A percentile compares a stretch with the other conserved stretches of the same genome.
Evolutionary conservation across 1,284 basidiomycete species (phyloP).

Genomic region (Cutaneotrichosporon sp.): DNA sequence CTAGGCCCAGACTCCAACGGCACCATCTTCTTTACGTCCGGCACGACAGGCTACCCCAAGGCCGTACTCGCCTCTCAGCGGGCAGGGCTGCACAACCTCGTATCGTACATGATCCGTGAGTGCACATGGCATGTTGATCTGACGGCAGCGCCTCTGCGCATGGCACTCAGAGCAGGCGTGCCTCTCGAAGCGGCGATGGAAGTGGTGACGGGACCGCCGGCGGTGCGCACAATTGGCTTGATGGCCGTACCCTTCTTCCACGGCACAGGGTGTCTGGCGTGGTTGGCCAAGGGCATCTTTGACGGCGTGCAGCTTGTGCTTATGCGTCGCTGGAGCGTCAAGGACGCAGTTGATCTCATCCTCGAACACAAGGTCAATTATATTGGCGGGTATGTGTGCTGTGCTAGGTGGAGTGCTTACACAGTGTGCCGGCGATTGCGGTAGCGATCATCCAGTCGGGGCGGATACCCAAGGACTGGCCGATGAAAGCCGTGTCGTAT

Average conservation of each 20-base stretch:
- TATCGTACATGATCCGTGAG: not conserved
- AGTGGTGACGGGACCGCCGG: not conserved
- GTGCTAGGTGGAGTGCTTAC: constrained; percentile 28
- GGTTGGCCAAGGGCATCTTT: constrained; percentile 36
- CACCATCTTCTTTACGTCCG: constrained; percentile 40
- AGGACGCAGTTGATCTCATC: constrained; percentile 31
- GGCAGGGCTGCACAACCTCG: constrained; percentile 8
- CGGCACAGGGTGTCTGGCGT: constrained; percentile 41
- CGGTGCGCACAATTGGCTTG: constrained; percentile 13
- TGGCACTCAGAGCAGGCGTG: constrained; percentile 6
- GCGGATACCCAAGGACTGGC: constrained; percentile 20
- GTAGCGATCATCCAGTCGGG: constrained; percentile 32
- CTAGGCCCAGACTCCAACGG: constrained; percentile 38
- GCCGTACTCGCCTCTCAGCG: constrained; percentile 39
- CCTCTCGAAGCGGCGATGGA: not conserved
- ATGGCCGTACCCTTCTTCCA: constrained; percentile 44
- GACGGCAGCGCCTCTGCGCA: not conserved
- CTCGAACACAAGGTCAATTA: constrained; percentile 29
- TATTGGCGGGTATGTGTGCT: constrained; percentile 35
- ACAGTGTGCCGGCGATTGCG: constrained; percentile 35
- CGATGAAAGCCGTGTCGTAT: constrained; percentile 35
- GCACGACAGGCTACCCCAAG: constrained; percentile 26
- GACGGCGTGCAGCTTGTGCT: constrained; percentile 37
- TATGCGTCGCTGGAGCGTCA: constrained; percentile 35
- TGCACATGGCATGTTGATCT: constrained; percentile 16